These are phyloP conservation scores for Pythium volutum DNA, from an alignment of 352 stramenopile species.

Conservation along the genomic window DNA sequence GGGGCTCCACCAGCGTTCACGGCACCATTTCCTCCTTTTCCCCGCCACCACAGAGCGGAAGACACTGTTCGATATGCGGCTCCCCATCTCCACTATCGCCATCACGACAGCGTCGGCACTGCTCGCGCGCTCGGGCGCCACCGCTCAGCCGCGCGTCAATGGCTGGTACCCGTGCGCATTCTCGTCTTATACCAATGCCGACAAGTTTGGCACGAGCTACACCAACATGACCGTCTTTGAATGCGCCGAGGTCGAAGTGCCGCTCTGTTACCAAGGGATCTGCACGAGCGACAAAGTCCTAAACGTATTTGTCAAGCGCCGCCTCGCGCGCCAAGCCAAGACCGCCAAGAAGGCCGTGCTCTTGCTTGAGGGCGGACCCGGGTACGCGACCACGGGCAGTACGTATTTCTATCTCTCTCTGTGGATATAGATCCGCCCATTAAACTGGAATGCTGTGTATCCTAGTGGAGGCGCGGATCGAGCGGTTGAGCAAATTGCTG, in stretches of 20 bases:
- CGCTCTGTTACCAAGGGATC: slow-evolving; percentile 66
- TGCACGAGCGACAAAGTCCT: slow-evolving; percentile 57
- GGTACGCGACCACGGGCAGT: slow-evolving; percentile 10
- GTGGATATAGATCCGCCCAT: background rate
- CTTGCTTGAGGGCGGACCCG: slow-evolving; percentile 14
- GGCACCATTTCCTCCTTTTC: background rate
- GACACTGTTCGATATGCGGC: background rate
- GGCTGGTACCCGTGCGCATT: slow-evolving; percentile 58
- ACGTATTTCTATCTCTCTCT: slow-evolving; percentile 2
- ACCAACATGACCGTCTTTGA: slow-evolving; percentile 31
- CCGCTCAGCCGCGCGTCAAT: slow-evolving; percentile 32
- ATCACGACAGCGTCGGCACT: background rate
- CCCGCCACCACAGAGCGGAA: background rate
- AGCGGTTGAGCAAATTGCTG: background rate
- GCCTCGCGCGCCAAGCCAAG: slow-evolving; percentile 15
- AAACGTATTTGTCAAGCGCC: slow-evolving; percentile 41
- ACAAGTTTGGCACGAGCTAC: background rate
- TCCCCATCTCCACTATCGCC: background rate
- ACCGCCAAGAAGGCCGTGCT: slow-evolving; percentile 6
- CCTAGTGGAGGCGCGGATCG: background rate
- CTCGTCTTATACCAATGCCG: slow-evolving; percentile 23
- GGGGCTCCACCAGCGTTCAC: too few species aligned
- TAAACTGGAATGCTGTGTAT: background rate
- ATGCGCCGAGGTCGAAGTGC: slow-evolving; percentile 61
- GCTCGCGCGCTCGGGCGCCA: background rate